Evolutionary conservation across 495 filamentous ascomycete species (phyloP), one percentile per base, ranked within the genome.

Genomic region (Penicillium antarcticum): DNA sequence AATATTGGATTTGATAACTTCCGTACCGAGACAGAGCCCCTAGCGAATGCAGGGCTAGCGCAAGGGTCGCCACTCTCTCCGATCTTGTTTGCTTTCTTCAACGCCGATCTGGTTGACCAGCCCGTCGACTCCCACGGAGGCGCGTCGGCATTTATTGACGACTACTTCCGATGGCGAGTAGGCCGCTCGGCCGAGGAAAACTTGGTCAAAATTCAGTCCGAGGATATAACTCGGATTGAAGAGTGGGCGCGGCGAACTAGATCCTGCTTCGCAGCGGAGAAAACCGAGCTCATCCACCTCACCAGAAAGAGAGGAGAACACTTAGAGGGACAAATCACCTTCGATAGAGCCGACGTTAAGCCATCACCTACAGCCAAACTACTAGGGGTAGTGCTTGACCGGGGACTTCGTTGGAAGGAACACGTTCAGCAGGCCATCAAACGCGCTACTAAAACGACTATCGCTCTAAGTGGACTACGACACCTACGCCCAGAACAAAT

Each of bases 31-130:
- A 24, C 29, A 0, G 17, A 7, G 8, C 52, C 38, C 1, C 56
- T 66, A 14, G 54, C 13, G 9, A 55, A 69, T 21, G 51, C 58
- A 3, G 60, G 60, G 2, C 53, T 69, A 6, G 59, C 61, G 2
- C 54, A 69, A 41, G 60, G 60, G 1, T 69, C 54, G 2, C 60
- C 56, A 1, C 48, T 69, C 2, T 67, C 60, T 0, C 58, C 61
- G 5, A 60, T 69, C 32, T 33, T 67, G 4, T 69, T 63, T 33
- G 13, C 35, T 24, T 65, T 67, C 49, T 69, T 61, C 26, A 68
- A 65, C 46, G 21, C 44, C 19, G 53, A 61, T 14, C 55, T 63
- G 17, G 57, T 66, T 0, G 49, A 63, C 33, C 53, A 63, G 37
- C 52, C 49, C 0, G 54, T 66, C 17, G 29, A 47, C 39, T 55